Base-by-base conservation (phyloP, 2,329 filamentous ascomycete genomes). In the Pestalotiopsis sp. region DNA sequence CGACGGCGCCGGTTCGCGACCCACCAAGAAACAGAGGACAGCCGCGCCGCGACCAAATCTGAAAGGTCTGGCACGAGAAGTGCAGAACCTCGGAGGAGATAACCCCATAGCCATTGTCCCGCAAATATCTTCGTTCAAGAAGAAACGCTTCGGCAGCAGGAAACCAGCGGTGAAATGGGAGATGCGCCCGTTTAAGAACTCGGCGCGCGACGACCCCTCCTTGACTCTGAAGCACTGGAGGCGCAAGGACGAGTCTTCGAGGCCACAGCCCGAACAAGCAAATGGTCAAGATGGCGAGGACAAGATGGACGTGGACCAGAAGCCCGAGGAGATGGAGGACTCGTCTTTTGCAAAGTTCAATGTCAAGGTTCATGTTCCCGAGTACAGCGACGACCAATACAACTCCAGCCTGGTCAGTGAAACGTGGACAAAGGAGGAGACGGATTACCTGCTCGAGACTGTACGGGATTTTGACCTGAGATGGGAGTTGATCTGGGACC, bases 371-470 rank as follows among this genome's bases (percentile, higher is more conserved):
- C 87, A 92, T 3, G 86, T 94, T 45, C 93, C 95, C 0, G 86
- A 90, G 70, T 98, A 98, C 80, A 94, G 89, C 70, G 92, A 97
- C 71, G 93, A 95, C 71, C 92, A 97, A 78, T 99, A 99, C 81
- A 88, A 91, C 70, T 86, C 89, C 68, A 89, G 92, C 70, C 81
- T 99, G 64, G 87, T 90, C 74, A 92, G 86, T 76, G 84, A 89
- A 14, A 91, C 95, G 74, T 99, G 96, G 96, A 91, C 92, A 14
- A 93, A 92, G 76, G 92, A 96, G 75, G 96, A 99, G 81, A 99
- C 96, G 9, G 94, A 98, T 77, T 98, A 98, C 77, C 82, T 99
- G 71, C 87, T 98, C 77, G 84, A 88, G 3, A 79, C 95, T 45
- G 93, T 90, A 14, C 87, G 87, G 68, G 92, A 95, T 61, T 97